phyloP scores from a whole-genome alignment of 345 rosid genomes.

The Cochlearia excelsa region DNA sequence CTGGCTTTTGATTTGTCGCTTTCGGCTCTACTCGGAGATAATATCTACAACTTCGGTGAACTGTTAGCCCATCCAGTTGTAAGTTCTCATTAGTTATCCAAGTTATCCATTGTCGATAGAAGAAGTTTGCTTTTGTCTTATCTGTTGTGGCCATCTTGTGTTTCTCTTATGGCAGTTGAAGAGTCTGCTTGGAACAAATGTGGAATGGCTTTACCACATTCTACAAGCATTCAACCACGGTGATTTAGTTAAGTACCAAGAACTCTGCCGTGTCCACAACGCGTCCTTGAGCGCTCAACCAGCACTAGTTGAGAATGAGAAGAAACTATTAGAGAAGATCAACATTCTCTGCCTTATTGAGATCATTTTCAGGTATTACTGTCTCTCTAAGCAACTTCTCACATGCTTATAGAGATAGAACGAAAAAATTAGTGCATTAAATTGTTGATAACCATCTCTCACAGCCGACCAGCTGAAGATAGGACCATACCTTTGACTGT shows the following conservation, averaged over 20 bases:
- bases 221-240: conserved; percentile 91
- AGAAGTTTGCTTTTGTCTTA: background rate
- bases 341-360: conserved; percentile 97
- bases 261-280: conserved; percentile 75
- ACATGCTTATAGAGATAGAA: background rate
- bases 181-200: conserved; percentile 75
- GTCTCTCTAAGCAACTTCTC: background rate
- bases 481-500: conserved; percentile 77
- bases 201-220: conserved; percentile 94
- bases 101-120: background rate
- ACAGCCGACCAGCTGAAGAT: conserved; percentile 94
- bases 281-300: conserved; percentile 84
- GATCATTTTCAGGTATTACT: conserved; percentile 81
- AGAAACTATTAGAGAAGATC: conserved; percentile 84
- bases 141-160: conserved; percentile 3
- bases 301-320: conserved; percentile 88
- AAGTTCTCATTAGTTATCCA: conserved; percentile 28
- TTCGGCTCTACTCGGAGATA: conserved; percentile 93
- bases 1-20: conserved; percentile 95
- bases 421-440: background rate
- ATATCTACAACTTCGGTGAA: conserved; percentile 96
- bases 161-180: conserved; percentile 56
- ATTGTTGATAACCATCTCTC: conserved; percentile 10
- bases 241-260: conserved; percentile 74
- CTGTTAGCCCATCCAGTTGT: conserved; percentile 97